Conservation (phyloP, 768 basidiomycete genomes). For the Rickenella mellea region DNA sequence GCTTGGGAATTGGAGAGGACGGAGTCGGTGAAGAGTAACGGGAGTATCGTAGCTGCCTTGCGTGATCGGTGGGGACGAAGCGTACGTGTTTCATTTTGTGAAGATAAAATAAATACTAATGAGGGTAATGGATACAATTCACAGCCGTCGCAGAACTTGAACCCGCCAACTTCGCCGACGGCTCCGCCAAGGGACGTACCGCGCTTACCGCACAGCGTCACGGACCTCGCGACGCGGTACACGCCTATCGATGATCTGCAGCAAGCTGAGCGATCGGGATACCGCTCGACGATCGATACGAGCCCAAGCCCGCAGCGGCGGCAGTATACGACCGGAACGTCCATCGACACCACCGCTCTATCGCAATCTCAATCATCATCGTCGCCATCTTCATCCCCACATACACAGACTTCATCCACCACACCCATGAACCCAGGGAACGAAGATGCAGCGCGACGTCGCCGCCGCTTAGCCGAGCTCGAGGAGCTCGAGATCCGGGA, state of each 20-base stretch:
- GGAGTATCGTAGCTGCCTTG: conserved; percentile 61
- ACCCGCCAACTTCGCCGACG: conserved; percentile 36
- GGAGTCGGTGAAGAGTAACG: conserved; percentile 43
- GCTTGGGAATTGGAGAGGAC: conserved; percentile 31
- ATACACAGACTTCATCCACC: conserved; percentile 11
- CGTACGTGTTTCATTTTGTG: conserved; percentile 27
- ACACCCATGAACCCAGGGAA: conserved; percentile 20
- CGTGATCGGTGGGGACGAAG: conserved; percentile 49
- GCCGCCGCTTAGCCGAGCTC: conserved; percentile 40
- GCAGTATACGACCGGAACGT: background rate
- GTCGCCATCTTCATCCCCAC: background rate
- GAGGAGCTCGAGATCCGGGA: conserved; percentile 44
- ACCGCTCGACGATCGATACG: no score
- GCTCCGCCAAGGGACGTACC: conserved; percentile 59
- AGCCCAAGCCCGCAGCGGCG: background rate
- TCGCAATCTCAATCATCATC: background rate
- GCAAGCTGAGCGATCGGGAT: no score
- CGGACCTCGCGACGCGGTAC: conserved; percentile 54
- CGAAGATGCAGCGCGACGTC: conserved; percentile 26
- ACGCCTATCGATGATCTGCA: conserved; percentile 32
- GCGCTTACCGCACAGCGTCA: conserved; percentile 53
- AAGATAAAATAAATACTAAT: background rate
- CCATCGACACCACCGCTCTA: background rate
- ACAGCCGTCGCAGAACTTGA: no score
- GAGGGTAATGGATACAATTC: no score